Evolutionary conservation across 495 filamentous ascomycete genomes (phyloP), one percentile per base, ranked within the genome.

Genomic region (Aspergillus bridgeri): DNA sequence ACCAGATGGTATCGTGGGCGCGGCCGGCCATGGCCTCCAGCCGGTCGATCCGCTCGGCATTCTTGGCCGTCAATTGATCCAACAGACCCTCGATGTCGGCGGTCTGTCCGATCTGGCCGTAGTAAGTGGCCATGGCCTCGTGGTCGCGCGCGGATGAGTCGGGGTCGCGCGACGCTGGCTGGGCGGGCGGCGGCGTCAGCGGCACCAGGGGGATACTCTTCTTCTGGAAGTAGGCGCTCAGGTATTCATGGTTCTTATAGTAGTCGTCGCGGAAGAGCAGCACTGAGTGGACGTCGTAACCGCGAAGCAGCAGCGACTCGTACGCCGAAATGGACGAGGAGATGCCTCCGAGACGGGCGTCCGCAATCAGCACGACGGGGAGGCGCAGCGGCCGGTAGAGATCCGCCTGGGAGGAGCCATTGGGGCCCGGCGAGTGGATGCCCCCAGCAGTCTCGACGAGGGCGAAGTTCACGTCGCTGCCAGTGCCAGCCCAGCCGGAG

Each of bases 401-500:
- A 61, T 92, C 88, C 6, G 85, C 88, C 63, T 92, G 89, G 0
- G 86, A 86, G 24, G 76, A 85, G n/a, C 87, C 88, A 54, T 83
- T 86, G 11, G 88, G 88, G 2, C 81, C 80, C 0, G 89, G 89
- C 1, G 88, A 90, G 63, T 90, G 82, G 0, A 89, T 84, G 9
- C 89, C 89, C 4, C 89, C 89, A 0, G 89, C 89, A 1, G 89
- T 92, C 67, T 92, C 89, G 33, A 92, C 75, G 27, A 92, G 71
- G 2, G 85, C 73, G 51, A 79, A 69, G 42, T 71, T 67, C 42
- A 76, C 58, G 7, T 67, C 66, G 13, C 46, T 70, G 50, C 45
- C 62, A 27, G 71, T 70, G 50, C 45, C 62, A 27, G 71, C 76
- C 71, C 72, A 82, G 58, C 57, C 65, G 51, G 64, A 70, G 43